A percentile compares a stretch with the other conserved stretches of the same genome.
Evolutionary conservation across 2,329 filamentous ascomycete genomes (phyloP).

Genomic region (Aspergillus jensenii): DNA sequence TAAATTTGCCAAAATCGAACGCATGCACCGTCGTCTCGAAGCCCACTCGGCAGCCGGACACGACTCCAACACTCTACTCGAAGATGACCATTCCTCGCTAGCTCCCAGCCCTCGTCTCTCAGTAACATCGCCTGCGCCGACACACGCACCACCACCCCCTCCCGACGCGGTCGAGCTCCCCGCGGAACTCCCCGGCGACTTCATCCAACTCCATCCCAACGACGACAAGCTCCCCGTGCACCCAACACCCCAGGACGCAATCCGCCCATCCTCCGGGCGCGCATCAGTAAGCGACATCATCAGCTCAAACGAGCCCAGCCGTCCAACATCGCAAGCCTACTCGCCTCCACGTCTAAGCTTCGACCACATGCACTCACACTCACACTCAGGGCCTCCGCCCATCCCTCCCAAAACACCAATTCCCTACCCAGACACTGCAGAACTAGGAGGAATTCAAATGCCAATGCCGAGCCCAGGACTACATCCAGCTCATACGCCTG

Average conservation of each 20-base stretch:
- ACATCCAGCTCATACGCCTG: conserved; percentile 9
- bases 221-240: conserved; percentile 31
- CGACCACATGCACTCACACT: conserved; percentile 27
- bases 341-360: conserved; percentile 36
- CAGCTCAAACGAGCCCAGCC: conserved; percentile 34
- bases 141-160: conserved; percentile 14
- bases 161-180: conserved; percentile 59
- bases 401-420: conserved; percentile 76
- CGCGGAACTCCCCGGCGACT: conserved; percentile 48
- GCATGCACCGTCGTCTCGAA: conserved; percentile 69
- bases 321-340: conserved; percentile 26
- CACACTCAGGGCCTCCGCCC: conserved; percentile 57
- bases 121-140: conserved; percentile 1
- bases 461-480: conserved; percentile 28
- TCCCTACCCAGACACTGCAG: conserved; percentile 32
- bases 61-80: conserved; percentile 29
- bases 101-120: conserved; percentile 11
- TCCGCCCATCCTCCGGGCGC: conserved; percentile 24
- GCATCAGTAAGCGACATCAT: conserved; percentile 27
- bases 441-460: conserved; percentile 33
- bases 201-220: conserved; percentile 34
- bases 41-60: conserved; percentile 40
- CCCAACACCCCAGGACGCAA: conserved; percentile 29
- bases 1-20: conserved; percentile 80
- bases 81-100: conserved; percentile 25